Conservation (phyloP, 2,329 filamentous ascomycete species). For the Hypoxylon sp. region DNA sequence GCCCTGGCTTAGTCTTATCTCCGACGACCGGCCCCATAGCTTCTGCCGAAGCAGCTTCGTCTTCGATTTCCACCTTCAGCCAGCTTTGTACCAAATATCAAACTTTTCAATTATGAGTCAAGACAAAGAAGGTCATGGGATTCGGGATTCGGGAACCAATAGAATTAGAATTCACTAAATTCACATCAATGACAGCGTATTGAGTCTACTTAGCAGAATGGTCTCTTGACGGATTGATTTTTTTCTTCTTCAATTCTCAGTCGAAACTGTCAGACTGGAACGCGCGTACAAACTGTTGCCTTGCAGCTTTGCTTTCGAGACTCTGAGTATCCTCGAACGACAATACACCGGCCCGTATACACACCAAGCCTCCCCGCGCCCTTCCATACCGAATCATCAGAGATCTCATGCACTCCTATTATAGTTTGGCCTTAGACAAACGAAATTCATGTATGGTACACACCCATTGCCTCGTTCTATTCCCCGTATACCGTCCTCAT, state of each 20-base stretch:
- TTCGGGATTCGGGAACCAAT: not conserved
- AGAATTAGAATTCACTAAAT: not conserved
- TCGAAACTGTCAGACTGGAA: conserved; percentile 3
- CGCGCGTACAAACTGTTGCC: conserved; percentile 17
- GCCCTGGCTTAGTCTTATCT: conserved; percentile 30
- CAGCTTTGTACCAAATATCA: not conserved
- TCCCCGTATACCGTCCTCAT: not conserved
- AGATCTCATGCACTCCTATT: conserved; percentile 28
- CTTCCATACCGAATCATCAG: conserved; percentile 17
- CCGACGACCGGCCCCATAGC: conserved; percentile 33
- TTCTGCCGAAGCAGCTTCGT: conserved; percentile 21
- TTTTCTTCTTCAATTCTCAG: conserved; percentile 7
- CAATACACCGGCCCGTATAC: conserved; percentile 28
- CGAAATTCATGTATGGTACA: conserved; percentile 38
- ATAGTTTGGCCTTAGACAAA: conserved; percentile 22
- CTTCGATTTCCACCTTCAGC: not conserved
- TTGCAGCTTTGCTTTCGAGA: conserved; percentile 16
- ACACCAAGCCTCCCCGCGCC: conserved; percentile 24
- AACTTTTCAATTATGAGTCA: conserved; percentile 17
- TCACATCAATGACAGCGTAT: not conserved
- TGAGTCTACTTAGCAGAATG: conserved; percentile 9
- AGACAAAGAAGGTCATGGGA: not conserved
- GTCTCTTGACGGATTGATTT: conserved; percentile 3
- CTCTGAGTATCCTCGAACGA: conserved; percentile 5
- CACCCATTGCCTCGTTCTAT: conserved; percentile 13